Percentiles rank a stretch among this genome's conserved stretches.
phyloP scores from a whole-genome alignment of 208 protist genomes.

The Chromosphaera perkinsii region DNA sequence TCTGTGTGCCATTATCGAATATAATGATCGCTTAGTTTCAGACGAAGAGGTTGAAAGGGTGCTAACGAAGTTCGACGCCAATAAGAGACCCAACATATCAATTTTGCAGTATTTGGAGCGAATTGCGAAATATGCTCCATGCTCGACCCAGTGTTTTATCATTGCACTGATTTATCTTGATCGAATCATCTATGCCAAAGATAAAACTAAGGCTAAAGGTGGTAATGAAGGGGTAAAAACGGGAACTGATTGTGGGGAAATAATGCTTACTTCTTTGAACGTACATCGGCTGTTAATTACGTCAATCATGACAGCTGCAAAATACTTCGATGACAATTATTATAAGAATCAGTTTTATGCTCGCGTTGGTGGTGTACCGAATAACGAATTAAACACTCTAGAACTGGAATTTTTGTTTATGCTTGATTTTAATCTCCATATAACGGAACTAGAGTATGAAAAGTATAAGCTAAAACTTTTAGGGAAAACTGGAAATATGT shows the following conservation, averaged over 20 bases:
- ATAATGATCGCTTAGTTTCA: too few relatives aligned
- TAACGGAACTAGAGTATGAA: too few relatives aligned
- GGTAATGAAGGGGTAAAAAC: too few relatives aligned
- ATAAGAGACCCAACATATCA: not conserved
- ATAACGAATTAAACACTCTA: conserved; percentile 75
- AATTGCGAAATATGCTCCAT: not conserved
- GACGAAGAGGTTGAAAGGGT: too few relatives aligned
- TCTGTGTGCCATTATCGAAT: too few relatives aligned
- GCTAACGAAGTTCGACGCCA: not conserved
- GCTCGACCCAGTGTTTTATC: not conserved
- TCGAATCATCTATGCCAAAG: not conserved
- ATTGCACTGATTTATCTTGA: not conserved
- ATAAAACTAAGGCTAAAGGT: not conserved
- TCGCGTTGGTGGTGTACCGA: conserved; percentile 74
- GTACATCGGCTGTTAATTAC: not conserved
- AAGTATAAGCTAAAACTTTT: too few relatives aligned
- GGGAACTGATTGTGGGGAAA: too few relatives aligned
- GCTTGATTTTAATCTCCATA: conserved; percentile 74
- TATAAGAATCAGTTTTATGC: conserved; percentile 82
- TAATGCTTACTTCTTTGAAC: too few relatives aligned
- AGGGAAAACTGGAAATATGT: too few relatives aligned
- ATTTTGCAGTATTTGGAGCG: not conserved
- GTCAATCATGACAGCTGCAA: conserved; percentile 68
- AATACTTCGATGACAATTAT: conserved; percentile 82
- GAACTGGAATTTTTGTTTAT: conserved; percentile 72